Percentiles rank a stretch among this genome's conserved stretches.
These are phyloP conservation scores for Davidsoniella australis DNA, from an alignment of 2,329 filamentous ascomycete species.

Conservation along the genomic window DNA sequence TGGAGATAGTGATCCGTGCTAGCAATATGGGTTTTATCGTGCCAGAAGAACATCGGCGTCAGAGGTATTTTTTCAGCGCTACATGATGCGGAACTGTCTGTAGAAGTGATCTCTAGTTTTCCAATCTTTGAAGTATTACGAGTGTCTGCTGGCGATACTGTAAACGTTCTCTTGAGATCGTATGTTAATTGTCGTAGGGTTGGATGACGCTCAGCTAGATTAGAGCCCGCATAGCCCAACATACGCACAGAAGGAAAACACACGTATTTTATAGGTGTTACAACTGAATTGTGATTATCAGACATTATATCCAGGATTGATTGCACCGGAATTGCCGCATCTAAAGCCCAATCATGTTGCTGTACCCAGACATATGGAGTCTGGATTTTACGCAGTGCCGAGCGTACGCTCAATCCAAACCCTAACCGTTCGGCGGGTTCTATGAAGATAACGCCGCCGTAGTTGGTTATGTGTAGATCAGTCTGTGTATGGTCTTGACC, in stretches of 20 bases:
- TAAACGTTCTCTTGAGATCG: slow-evolving; percentile 20
- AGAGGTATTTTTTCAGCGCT: slow-evolving; percentile 22
- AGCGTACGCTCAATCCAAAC: slow-evolving; percentile 36
- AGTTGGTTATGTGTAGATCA: slow-evolving; percentile 21
- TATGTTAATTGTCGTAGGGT: slow-evolving; percentile 25
- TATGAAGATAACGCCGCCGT: slow-evolving; percentile 28
- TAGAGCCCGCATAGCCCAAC: slow-evolving; percentile 31
- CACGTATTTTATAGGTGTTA: slow-evolving; percentile 31
- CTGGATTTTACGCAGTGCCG: slow-evolving; percentile 27
- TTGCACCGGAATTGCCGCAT: slow-evolving; percentile 26
- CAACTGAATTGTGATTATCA: slow-evolving; percentile 17
- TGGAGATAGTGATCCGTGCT: slow-evolving; percentile 31
- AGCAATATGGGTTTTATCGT: slow-evolving; percentile 39
- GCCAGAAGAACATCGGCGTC: slow-evolving; percentile 41
- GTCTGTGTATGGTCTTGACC: slow-evolving; percentile 19
- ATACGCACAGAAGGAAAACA: slow-evolving; percentile 35
- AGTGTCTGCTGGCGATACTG: not conserved
- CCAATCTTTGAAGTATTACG: not conserved
- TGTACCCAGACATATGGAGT: slow-evolving; percentile 40
- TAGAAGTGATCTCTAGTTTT: not conserved
- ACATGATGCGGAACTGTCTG: not conserved
- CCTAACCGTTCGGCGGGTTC: slow-evolving; percentile 31
- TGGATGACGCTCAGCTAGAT: slow-evolving; percentile 27
- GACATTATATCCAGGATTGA: slow-evolving; percentile 30
- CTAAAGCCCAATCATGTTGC: slow-evolving; percentile 38